Conservation (phyloP, 2,329 filamentous ascomycete genomes). For the Penicillium sp. region DNA sequence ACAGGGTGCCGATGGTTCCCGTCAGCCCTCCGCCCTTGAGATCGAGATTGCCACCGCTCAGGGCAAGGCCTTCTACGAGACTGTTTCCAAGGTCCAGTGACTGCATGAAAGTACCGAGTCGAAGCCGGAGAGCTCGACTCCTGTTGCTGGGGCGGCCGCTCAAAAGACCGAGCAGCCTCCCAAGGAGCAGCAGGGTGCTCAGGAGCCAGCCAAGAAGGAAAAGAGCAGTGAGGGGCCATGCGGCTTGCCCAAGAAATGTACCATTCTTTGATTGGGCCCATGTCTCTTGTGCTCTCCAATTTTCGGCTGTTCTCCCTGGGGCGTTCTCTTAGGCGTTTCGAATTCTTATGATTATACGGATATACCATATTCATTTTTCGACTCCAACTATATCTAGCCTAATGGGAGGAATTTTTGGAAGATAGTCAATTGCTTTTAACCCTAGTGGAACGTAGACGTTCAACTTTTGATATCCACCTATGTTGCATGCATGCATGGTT, state of each 20-base stretch:
- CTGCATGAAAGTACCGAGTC: constrained; percentile 61
- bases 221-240: constrained; percentile 62
- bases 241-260: constrained; percentile 72
- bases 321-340: constrained; percentile 14
- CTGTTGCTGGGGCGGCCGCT: constrained; percentile 26
- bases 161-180: constrained; percentile 23
- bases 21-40: constrained; percentile 74
- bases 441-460: background rate
- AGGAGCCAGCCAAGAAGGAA: constrained; percentile 45
- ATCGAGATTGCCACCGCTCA: constrained; percentile 75
- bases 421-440: background rate
- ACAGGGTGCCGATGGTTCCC: constrained; percentile 68
- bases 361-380: background rate
- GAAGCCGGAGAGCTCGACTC: constrained; percentile 29
- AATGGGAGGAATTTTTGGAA: background rate
- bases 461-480: background rate
- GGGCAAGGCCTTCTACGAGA: constrained; percentile 79
- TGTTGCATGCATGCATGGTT: background rate
- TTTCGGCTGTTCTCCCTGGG: constrained; percentile 13
- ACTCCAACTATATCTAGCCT: background rate
- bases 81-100: constrained; percentile 74
- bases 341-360: constrained; percentile 9
- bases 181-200: constrained; percentile 25
- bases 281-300: constrained; percentile 14
- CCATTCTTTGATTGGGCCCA: constrained; percentile 54